These are phyloP conservation scores for Kuraishia capsulata DNA, from an alignment of 805 yeast genomes.

Conservation along the genomic window DNA sequence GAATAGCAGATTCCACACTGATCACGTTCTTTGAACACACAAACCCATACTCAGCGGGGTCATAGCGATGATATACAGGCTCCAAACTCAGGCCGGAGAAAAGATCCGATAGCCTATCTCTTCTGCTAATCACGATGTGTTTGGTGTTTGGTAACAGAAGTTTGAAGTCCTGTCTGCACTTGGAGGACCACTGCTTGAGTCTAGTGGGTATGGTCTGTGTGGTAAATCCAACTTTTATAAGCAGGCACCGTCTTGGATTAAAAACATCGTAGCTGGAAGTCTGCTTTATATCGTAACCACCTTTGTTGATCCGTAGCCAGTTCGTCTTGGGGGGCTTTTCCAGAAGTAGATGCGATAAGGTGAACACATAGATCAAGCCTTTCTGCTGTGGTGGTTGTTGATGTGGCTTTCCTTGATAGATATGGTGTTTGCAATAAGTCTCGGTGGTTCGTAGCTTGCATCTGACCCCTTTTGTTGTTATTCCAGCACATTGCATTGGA, in stretches of 20 bases:
- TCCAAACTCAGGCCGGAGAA: conserved; percentile 7
- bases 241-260: conserved; percentile 26
- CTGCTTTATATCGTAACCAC: conserved; percentile 7
- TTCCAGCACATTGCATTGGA: conserved; percentile 29
- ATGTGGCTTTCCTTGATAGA: conserved; percentile 20
- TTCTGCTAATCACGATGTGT: conserved; percentile 9
- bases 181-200: conserved; percentile 41
- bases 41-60: conserved; percentile 24
- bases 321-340: conserved; percentile 16
- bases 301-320: conserved; percentile 30
- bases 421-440: conserved; percentile 20
- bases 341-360: conserved; percentile 29
- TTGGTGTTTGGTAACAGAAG: conserved; percentile 24
- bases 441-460: conserved; percentile 23
- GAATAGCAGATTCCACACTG: conserved; percentile 32
- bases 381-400: background rate
- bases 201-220: conserved; percentile 32
- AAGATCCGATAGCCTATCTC: conserved; percentile 8
- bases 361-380: conserved; percentile 44
- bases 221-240: conserved; percentile 48
- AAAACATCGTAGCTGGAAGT: conserved; percentile 22
- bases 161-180: conserved; percentile 38
- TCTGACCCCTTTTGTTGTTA: conserved; percentile 28
- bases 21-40: conserved; percentile 20
- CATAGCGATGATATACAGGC: conserved; percentile 1